Evolutionary conservation across 202 grass and related monocot genomes (phyloP), one percentile per base, ranked within the genome.

Genomic region (Saccharum hybrid): DNA sequence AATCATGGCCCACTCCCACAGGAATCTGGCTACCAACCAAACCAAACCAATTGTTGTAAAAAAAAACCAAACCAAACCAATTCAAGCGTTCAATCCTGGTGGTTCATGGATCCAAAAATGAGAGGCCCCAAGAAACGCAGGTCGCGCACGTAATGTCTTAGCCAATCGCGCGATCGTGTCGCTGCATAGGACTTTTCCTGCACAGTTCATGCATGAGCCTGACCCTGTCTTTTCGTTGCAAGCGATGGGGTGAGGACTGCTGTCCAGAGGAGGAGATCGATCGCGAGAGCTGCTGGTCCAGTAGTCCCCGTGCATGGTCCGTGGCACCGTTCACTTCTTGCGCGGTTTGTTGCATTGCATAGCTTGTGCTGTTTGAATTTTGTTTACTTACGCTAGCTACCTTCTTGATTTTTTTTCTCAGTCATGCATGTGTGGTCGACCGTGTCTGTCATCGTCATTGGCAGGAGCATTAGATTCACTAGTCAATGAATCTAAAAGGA

Each of bases 181-280:
- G 77, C 33, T 81, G 54, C 76, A 26, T 8, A 62, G 28, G 40
- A 56, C 75, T 76, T 75, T 26, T 71, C 52, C 8, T 14, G 8
- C 5, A 51, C 66, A 48, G 5, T 28, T 57, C 49, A 52, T 52
- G 51, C 16, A 14, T 57, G 18, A 57, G 19, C 63, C 10, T 16
- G 23, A 7, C 71, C 76, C 48, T 51, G 56, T 11, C 87, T 88
- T 88, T 85, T 81, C 18, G 54, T 2, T 81, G 54, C 81, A 85
- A 85, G 77, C 31, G 87, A 84, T 15, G 49, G 28, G 38, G 1
- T 26, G 9, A 1, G 18, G 12, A 7, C 49, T 19, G 49, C 15
- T 52, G 49, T 52, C 49, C 49, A 19, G 15, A 18, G 14, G 48
- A 52, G 16, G 49, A 19, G 16, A 18, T 52, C 15, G 4, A 46